A percentile compares a stretch with the other conserved stretches of the same genome.
Conservation (phyloP, 371 early-diverging fungal genomes). For the Syncephalastrum monosporum region DNA sequence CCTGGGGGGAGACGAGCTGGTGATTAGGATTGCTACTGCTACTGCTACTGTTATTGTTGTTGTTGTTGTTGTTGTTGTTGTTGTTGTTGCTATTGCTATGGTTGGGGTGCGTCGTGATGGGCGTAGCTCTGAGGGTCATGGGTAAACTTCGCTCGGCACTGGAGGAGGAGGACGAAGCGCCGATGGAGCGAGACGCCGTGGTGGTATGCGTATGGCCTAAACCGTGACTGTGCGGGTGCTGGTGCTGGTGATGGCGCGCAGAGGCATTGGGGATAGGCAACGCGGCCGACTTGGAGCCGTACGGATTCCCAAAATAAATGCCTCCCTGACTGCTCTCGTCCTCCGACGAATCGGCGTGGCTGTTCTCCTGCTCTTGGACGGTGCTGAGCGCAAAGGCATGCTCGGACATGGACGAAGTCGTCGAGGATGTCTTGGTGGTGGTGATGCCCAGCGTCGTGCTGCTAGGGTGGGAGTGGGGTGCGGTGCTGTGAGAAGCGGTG, state of each 20-base stretch:
- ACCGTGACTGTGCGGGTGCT: not conserved
- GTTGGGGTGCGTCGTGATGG: conserved; percentile 4
- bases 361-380: conserved; percentile 7
- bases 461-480: not conserved
- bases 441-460: conserved; percentile 6
- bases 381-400: conserved; percentile 7
- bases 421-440: conserved; percentile 16
- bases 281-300: conserved; percentile 27
- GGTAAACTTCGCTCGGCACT: conserved; percentile 12
- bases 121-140: conserved; percentile 1
- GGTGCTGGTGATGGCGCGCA: conserved; percentile 4
- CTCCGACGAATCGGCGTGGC: conserved; percentile 15
- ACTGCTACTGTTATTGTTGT: conserved; percentile 1
- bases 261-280: conserved; percentile 36
- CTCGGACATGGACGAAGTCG: conserved; percentile 19
- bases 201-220: not conserved
- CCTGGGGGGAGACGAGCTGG: too few relatives aligned
- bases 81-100: conserved; percentile 1
- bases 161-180: conserved; percentile 21
- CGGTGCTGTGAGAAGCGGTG: conserved; percentile 16
- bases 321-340: conserved; percentile 10
- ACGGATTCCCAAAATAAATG: conserved; percentile 10
- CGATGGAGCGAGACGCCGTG: conserved; percentile 10
- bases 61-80: not conserved
- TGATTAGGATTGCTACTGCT: not conserved